Conservation (phyloP, 164 flowering plant genomes). For the Umbilicus rupestris region DNA sequence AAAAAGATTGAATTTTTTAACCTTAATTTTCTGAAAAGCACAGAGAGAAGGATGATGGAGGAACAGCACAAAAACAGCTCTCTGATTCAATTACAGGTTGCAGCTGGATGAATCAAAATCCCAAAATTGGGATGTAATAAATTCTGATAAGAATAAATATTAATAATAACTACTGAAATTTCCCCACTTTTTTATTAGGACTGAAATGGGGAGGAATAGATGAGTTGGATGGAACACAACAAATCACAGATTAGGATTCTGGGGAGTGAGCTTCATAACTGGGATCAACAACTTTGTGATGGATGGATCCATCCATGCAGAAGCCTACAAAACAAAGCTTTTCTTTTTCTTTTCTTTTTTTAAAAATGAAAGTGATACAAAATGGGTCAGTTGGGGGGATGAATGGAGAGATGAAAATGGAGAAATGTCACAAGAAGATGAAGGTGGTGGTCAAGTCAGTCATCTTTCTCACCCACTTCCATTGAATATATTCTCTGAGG, state of each 20-base stretch:
- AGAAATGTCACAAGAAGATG: constrained; percentile 4
- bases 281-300: no score
- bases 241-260: no score
- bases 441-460: background rate
- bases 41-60: background rate
- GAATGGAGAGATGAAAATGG: background rate
- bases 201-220: no score
- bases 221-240: no score
- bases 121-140: background rate
- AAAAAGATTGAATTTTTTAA: background rate
- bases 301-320: no score
- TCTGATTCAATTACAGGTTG: background rate
- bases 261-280: no score
- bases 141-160: background rate
- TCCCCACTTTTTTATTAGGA: no score
- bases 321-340: background rate
- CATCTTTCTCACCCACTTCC: background rate
- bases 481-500: background rate
- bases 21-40: background rate
- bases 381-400: background rate
- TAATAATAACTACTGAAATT: no score
- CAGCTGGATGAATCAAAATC: background rate
- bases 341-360: background rate
- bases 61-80: constrained; percentile 4
- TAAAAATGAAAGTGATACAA: background rate